Base-by-base conservation (phyloP, 1,284 basidiomycete species). In the Gymnopus androsaceus region DNA sequence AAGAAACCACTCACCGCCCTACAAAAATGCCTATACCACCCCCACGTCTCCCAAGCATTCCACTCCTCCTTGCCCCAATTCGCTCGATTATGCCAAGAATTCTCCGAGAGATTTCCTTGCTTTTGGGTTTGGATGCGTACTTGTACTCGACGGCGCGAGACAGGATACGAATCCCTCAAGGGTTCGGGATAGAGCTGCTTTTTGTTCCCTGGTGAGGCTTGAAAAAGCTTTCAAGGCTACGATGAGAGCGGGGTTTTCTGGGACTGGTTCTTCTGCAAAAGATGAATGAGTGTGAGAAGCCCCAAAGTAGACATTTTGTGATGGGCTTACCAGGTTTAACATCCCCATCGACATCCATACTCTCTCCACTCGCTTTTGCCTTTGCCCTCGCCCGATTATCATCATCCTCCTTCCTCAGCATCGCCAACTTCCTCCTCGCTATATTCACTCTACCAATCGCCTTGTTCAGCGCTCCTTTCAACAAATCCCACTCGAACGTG, bases 1-100 rank as follows among this genome's bases (percentile, higher is more conserved):
- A 47, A 50, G 41, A 45, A 53, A 27, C 27, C 44, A 78, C 87
- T 65, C 58, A 94, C 92, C 67, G 74, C 78, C 66, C 91, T 77
- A 69, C 88, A 90, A 74, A 92, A 93, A 64, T 94, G 90, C 57
- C 88, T 77, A 64, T 89, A 93, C 92, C 91, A 94, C 4, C 88
- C 85, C 87, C 90, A 92, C 0, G 87, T 88, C 71, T 89, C 87
- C 90, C 90, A 93, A 3, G 80, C 76, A 64, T 80, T 79, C 92
- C 92, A 94, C 55, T 88, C 83, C 25, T 83, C 78, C 38, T 81
- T 76, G 34, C 75, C 75, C 90, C 90, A 92, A 40, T 75, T 80
- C 5, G 73, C 75, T n/a, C 88, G 84, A 51, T 82, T 82, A 42
- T 82, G 76, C 89, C 90, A 92, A 0, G 82, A 79, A 12, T 76